These are phyloP conservation scores for Pleurotus pulmonarius DNA, from an alignment of 768 basidiomycete species.

Conservation along the genomic window DNA sequence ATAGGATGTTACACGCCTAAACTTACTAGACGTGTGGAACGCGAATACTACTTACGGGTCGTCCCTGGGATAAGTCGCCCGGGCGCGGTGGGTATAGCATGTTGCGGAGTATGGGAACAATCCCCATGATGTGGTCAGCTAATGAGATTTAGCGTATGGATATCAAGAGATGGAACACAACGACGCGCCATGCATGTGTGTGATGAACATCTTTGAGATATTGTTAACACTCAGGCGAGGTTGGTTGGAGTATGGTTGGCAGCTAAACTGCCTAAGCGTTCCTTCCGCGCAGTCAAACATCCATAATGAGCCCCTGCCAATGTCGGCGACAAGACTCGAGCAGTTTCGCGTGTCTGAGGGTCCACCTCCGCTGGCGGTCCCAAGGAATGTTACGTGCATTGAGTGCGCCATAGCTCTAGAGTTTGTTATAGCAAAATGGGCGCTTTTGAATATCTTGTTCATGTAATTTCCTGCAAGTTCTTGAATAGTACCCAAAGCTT, in stretches of 20 bases:
- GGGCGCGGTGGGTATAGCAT: constrained; percentile 45
- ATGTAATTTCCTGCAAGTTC: not conserved
- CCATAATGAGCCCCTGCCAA: constrained; percentile 60
- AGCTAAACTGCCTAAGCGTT: constrained; percentile 63
- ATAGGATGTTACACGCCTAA: not conserved
- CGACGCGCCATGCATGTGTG: constrained; percentile 74
- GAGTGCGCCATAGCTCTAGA: constrained; percentile 6
- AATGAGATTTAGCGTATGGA: constrained; percentile 1
- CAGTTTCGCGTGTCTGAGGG: constrained; percentile 72
- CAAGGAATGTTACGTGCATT: constrained; percentile 64
- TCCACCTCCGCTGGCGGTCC: constrained; percentile 75
- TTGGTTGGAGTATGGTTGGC: constrained; percentile 38
- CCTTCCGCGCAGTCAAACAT: constrained; percentile 88
- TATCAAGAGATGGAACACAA: not conserved
- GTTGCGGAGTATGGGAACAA: constrained; percentile 62
- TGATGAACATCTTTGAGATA: constrained; percentile 73
- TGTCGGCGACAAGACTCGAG: constrained; percentile 65
- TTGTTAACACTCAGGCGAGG: constrained; percentile 36
- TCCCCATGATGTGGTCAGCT: constrained; percentile 76
- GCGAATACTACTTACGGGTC: too few species aligned
- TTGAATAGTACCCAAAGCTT: too few species aligned
- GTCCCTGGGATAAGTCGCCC: constrained; percentile 3
- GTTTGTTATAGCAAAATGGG: not conserved
- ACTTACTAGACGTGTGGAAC: too few species aligned
- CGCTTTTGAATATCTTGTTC: not conserved